Evolutionary conservation across 2,329 filamentous ascomycete species (phyloP), one percentile per base, ranked within the genome.

Genomic region (Clonostachys byssicola): DNA sequence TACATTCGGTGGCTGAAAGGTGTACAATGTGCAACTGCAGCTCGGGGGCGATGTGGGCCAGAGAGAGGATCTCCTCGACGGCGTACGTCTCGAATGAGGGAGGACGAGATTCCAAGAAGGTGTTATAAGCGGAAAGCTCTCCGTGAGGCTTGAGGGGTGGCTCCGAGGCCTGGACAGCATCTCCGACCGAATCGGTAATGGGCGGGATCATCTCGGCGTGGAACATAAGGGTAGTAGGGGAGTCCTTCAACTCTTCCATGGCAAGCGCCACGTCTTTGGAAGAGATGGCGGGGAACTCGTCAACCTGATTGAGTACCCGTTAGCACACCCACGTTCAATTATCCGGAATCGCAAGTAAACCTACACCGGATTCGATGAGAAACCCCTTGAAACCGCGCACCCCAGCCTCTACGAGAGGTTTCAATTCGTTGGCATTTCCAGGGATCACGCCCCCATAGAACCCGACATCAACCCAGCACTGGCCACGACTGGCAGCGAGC

Each of bases 381-480:
- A 99, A 99, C 1, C 92, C 92, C 70, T 99, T 99, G 78, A 99
- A 97, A 12, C 94, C 94, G 54, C 92, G 79, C 12, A 97, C 92
- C 46, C 94, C 94, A 39, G 83, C 87, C 48, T 89, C 79, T 1
- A 97, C 88, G 5, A 99, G 75, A 1, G 84, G 85, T 56, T 89
- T 82, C 47, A 99, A 71, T 59, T 97, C 84, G 12, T 79, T 67
- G 4, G 85, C 80, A 61, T 99, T 99, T 2, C 92, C 94, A 5
- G 94, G 94, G 43, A 99, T 84, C 38, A 97, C 83, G 34, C 94
- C 94, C 23, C 94, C 94, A 63, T 97, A 97, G 68, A 99, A 97
- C 33, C 91, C 94, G n/a, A 97, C 92, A 59, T 97, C 94, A 23
- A 97, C 90, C 92, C 92, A 99, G 70, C 92, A 96, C 70, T 97